Evolutionary conservation across 306 rosid species (phyloP).

Genomic region (Myrica gale): DNA sequence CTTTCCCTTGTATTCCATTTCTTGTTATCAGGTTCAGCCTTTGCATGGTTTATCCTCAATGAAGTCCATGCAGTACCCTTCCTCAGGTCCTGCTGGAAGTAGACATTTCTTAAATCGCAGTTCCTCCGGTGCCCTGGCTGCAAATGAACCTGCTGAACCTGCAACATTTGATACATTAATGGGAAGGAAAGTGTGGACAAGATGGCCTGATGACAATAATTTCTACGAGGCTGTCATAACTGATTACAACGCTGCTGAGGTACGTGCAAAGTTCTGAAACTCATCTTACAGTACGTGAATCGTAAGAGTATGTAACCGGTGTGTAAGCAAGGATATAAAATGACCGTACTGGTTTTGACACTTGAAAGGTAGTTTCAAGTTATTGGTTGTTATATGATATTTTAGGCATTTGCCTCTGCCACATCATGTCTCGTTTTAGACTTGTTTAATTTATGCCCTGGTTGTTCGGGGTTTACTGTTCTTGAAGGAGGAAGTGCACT

Average conservation of each 20-base stretch:
- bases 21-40: slow-evolving; percentile 48
- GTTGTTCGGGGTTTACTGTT: not conserved
- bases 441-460: not conserved
- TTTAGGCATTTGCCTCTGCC: not conserved
- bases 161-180: slow-evolving; percentile 53
- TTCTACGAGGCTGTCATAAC: slow-evolving; percentile 92
- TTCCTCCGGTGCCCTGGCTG: slow-evolving; percentile 49
- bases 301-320: not conserved
- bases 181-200: slow-evolving; percentile 90
- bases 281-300: not conserved
- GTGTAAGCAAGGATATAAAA: not conserved
- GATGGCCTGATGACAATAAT: slow-evolving; percentile 95
- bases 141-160: slow-evolving; percentile 51
- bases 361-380: not conserved
- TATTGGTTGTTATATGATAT: slow-evolving; percentile 2
- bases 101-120: slow-evolving; percentile 59
- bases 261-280: slow-evolving; percentile 30
- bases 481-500: not conserved
- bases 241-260: slow-evolving; percentile 70
- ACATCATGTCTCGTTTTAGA: slow-evolving; percentile 9
- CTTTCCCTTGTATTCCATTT: not conserved
- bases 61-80: slow-evolving; percentile 52
- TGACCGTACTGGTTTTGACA: not conserved
- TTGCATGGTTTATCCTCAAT: slow-evolving; percentile 54
- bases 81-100: slow-evolving; percentile 50